Evolutionary conservation across 2,329 filamentous ascomycete species (phyloP).

Genomic region (Leptodontidium sp.): DNA sequence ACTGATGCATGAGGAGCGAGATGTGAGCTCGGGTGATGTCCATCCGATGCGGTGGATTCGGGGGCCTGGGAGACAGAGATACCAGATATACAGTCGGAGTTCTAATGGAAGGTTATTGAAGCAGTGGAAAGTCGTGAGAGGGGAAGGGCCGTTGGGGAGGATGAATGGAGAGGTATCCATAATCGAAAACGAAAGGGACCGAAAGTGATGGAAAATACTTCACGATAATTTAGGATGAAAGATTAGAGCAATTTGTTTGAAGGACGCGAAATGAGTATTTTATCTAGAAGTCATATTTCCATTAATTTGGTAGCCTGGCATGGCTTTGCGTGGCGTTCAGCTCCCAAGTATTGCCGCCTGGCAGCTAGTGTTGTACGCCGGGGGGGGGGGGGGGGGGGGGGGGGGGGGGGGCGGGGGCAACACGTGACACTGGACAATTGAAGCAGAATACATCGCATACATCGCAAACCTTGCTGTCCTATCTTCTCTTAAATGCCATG

Average conservation of each 20-base stretch:
- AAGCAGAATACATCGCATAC: not conserved
- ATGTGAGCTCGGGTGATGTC: not conserved
- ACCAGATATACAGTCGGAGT: slow-evolving; percentile 2
- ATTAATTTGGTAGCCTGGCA: not conserved
- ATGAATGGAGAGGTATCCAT: not conserved
- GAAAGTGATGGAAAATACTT: not conserved
- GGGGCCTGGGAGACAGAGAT: slow-evolving; percentile 1
- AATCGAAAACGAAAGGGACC: not conserved
- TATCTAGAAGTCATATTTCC: no score
- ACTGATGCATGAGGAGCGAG: slow-evolving; percentile 14
- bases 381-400: no score
- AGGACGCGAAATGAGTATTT: no score
- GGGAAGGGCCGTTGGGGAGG: not conserved
- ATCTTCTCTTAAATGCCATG: no score
- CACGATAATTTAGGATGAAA: not conserved
- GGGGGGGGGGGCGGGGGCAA: no score
- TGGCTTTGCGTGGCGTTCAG: not conserved
- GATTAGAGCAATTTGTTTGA: no score
- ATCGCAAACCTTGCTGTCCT: no score
- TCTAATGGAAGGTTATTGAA: not conserved
- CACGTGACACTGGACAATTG: not conserved
- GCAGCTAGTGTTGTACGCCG: not conserved
- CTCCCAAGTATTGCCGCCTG: not conserved
- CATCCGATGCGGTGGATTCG: slow-evolving; percentile 11
- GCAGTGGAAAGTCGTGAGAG: not conserved